Evolutionary conservation across 495 filamentous ascomycete genomes (phyloP), one percentile per base, ranked within the genome.

Genomic region (Aspergillus ellipticus): DNA sequence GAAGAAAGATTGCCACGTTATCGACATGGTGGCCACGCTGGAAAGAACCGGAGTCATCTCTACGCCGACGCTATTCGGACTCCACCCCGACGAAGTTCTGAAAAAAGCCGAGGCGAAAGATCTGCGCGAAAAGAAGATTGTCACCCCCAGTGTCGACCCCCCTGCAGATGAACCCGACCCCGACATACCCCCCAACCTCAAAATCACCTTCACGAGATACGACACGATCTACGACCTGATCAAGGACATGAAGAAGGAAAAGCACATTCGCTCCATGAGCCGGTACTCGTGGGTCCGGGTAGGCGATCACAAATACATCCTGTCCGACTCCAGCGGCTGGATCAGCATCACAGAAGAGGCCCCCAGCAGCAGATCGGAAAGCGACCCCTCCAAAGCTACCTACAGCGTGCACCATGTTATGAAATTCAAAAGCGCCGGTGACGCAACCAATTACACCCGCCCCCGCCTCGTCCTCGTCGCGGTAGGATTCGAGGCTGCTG

Each of bases 21-120:
- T 99, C 58, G 94, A 99, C 67, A 92, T 99, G 89, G 94, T 97
- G 0, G 84, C 90, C 0, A 87, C 84, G 11, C 74, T 97, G 13
- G 79, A 82, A 51, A 85, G n/a, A n/a, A n/a, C 84, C 0, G 94
- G 95, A 0, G 87, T 99, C 49, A 77, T 96, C 1, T 92, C 91
- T 11, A 90, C 88, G 0, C 95, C 94, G 1, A 97, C 94, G 0
- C 75, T 99, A 8, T 97, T 99, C 59, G 94, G 94, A 1, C 80
- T 99, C 4, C 90, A 97, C 68, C 93, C 94, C 0, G 76, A 80
- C n/a, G 85, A 92, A 63, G 50, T 96, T 3, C 72, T 97, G 0
- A 71, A 85, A n/a, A 75, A 83, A 8, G 77, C 79, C 0, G 81
- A 76, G 26, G 74, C 79, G 19, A 68, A 82, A 13, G 74, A 83